A percentile compares a stretch with the other conserved stretches of the same genome.
Evolutionary conservation across 1,284 basidiomycete genomes (phyloP).

Genomic region (Mycosarcoma mackinlayi): DNA sequence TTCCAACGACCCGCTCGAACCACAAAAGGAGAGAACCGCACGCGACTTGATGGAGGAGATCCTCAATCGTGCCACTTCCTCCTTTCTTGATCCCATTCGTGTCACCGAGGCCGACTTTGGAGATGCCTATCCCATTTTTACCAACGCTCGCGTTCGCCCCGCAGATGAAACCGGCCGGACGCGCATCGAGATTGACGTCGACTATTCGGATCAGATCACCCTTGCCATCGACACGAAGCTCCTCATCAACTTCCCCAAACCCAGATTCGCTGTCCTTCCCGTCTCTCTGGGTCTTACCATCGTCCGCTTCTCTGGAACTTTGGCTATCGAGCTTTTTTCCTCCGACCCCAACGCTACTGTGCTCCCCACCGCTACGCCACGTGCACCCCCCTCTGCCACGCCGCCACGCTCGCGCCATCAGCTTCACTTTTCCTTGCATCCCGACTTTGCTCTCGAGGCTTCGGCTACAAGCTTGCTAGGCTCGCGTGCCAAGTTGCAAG

Average conservation of each 20-base stretch:
- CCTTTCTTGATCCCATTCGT: constrained; percentile 71
- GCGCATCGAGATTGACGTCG: constrained; percentile 73
- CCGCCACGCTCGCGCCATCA: constrained; percentile 66
- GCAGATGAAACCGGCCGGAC: constrained; percentile 72
- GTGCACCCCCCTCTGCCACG: constrained; percentile 58
- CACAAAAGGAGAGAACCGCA: constrained; percentile 45
- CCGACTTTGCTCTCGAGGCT: constrained; percentile 73
- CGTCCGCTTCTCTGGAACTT: constrained; percentile 72
- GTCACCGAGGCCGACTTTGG: constrained; percentile 73
- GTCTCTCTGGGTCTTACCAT: constrained; percentile 72
- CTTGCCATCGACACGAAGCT: constrained; percentile 73
- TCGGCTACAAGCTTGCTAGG: constrained; percentile 72
- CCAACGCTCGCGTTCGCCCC: constrained; percentile 72
- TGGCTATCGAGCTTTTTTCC: constrained; percentile 52
- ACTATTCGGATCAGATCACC: constrained; percentile 72
- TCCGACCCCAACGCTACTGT: constrained; percentile 35
- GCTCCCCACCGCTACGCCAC: constrained; percentile 21
- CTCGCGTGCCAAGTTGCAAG: constrained; percentile 73
- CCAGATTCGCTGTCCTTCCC: constrained; percentile 73
- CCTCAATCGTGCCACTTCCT: constrained; percentile 51
- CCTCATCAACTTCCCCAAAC: constrained; percentile 73
- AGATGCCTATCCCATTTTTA: constrained; percentile 71
- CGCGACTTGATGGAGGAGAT: constrained; percentile 62
- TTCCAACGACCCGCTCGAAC: constrained; percentile 19
- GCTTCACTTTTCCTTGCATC: constrained; percentile 72